phyloP scores from a whole-genome alignment of 2,329 filamentous ascomycete genomes.

The Knufia fluminis region DNA sequence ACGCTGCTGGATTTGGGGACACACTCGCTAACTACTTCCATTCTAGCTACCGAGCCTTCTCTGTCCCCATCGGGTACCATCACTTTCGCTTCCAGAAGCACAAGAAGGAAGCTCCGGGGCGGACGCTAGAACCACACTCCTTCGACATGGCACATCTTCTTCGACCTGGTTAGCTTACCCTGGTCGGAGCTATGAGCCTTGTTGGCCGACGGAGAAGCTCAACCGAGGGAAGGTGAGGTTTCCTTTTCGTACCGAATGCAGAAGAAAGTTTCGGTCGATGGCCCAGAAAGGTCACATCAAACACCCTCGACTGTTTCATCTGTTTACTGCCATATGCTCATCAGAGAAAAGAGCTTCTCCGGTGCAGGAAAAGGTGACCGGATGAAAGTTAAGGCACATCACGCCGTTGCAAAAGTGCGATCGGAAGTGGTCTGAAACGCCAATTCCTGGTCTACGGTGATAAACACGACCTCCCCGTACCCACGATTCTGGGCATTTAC shows the following conservation, averaged over 20 bases:
- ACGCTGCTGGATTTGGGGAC: neutral
- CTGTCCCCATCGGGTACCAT: neutral
- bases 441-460: neutral
- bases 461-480: neutral
- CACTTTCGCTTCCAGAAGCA: neutral
- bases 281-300: neutral
- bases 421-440: neutral
- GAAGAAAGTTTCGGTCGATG: neutral
- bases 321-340: neutral
- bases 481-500: neutral
- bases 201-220: no score
- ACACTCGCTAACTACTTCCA: neutral
- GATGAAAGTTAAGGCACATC: neutral
- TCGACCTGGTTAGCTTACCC: neutral
- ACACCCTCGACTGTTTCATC: neutral
- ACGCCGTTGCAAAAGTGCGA: neutral
- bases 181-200: no score
- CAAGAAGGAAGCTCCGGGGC: neutral
- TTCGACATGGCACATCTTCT: neutral
- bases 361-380: neutral
- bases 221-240: no score
- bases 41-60: neutral
- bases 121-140: no score
- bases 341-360: neutral
- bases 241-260: neutral